Conservation (phyloP, 2,329 filamentous ascomycete genomes). For the Fusarium denticulatum region DNA sequence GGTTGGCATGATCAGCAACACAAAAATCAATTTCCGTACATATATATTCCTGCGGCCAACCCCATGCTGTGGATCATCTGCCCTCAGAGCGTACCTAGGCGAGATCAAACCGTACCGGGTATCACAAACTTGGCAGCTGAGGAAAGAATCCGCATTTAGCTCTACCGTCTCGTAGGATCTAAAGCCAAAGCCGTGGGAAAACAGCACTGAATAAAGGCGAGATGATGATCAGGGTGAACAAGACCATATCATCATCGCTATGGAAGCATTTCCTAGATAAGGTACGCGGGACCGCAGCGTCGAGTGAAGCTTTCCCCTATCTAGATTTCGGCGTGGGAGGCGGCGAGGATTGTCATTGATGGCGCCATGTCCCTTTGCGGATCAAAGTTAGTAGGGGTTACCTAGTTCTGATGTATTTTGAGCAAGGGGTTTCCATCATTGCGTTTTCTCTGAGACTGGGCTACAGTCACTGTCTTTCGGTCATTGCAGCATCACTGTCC, state of each 20-base stretch:
- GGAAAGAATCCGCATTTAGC: neutral
- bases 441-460: neutral
- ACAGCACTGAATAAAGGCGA: neutral
- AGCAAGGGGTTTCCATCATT: neutral
- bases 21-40: neutral
- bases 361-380: conserved; percentile 13
- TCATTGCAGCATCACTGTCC: conserved; percentile 3
- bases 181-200: neutral
- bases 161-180: neutral
- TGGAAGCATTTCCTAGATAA: neutral
- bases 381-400: conserved; percentile 11
- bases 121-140: conserved; percentile 4
- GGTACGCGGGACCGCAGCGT: conserved; percentile 14
- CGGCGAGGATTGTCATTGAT: neutral
- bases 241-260: neutral
- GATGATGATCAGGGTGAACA: neutral
- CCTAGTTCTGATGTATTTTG: neutral
- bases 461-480: neutral
- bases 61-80: conserved; percentile 15
- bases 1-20: conserved; percentile 10
- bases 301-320: conserved; percentile 4
- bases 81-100: neutral
- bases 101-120: neutral
- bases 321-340: neutral
- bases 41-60: neutral